Conservation (phyloP, 768 basidiomycete species). For the Tephrocybe sp. region DNA sequence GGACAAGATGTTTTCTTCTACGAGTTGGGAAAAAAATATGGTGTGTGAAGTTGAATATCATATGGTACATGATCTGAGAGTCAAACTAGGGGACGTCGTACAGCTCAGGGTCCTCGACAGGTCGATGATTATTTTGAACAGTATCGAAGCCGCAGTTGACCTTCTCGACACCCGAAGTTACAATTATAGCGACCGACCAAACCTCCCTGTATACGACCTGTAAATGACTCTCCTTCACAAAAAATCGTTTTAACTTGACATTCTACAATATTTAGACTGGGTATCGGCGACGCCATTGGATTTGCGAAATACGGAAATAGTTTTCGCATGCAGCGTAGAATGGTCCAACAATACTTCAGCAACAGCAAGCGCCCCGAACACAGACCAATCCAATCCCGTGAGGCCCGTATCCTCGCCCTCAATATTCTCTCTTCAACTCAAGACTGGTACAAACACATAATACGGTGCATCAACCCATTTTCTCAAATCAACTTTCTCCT, state of each 20-base stretch:
- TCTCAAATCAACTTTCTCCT: neutral
- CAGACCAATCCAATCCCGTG: constrained; percentile 10
- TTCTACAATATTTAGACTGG: constrained; percentile 4
- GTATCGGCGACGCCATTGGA: constrained; percentile 4
- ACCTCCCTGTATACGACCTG: constrained; percentile 20
- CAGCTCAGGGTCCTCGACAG: constrained; percentile 18
- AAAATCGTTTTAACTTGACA: neutral
- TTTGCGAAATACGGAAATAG: constrained; percentile 15
- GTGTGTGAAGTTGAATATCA: neutral
- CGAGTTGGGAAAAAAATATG: constrained; percentile 6
- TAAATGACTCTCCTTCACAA: neutral
- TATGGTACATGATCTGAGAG: too few relatives aligned
- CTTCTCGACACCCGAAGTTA: constrained; percentile 38
- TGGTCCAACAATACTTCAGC: constrained; percentile 11
- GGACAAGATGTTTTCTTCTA: constrained; percentile 1
- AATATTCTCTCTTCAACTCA: constrained; percentile 15
- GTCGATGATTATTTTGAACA: constrained; percentile 29
- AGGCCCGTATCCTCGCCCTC: constrained; percentile 13
- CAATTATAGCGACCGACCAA: constrained; percentile 32
- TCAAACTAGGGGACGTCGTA: constrained; percentile 15
- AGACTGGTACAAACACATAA: constrained; percentile 14
- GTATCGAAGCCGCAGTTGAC: constrained; percentile 31
- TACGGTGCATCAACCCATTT: neutral
- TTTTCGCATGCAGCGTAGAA: constrained; percentile 12
- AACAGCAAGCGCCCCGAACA: constrained; percentile 8